These are phyloP conservation scores for Trametes cinnabarina DNA, from an alignment of 768 basidiomycete species.

Conservation along the genomic window DNA sequence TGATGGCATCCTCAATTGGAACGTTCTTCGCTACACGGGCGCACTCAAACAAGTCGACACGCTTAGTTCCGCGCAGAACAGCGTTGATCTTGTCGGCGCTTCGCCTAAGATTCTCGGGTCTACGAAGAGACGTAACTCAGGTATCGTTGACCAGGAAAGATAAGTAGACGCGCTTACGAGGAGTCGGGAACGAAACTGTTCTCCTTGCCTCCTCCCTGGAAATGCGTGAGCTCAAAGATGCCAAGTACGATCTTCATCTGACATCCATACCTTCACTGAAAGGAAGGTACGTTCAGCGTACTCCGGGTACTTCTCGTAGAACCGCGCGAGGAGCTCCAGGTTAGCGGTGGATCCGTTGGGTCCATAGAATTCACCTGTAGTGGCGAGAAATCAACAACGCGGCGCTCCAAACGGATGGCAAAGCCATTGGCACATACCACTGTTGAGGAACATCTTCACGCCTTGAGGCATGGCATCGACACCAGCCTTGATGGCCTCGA, in stretches of 20 bases:
- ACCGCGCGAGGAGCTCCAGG: conserved; percentile 47
- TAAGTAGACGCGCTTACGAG: conserved; percentile 26
- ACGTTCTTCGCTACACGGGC: conserved; percentile 45
- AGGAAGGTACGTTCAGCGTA: conserved; percentile 47
- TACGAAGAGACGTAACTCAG: not conserved
- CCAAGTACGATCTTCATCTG: too few relatives aligned
- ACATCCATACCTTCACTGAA: conserved; percentile 42
- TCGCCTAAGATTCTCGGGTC: conserved; percentile 42
- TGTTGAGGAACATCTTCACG: conserved; percentile 50
- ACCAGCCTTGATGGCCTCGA: conserved; percentile 58
- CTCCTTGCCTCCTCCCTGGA: conserved; percentile 24
- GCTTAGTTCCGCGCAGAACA: conserved; percentile 49
- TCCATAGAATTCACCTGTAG: conserved; percentile 56
- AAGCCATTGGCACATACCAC: conserved; percentile 37
- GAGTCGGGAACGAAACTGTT: conserved; percentile 19
- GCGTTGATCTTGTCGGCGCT: conserved; percentile 47
- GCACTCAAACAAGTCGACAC: conserved; percentile 58
- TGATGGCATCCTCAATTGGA: conserved; percentile 46
- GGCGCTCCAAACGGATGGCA: not conserved
- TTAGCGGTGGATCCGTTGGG: conserved; percentile 41
- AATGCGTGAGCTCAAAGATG: not conserved
- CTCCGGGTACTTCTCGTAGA: conserved; percentile 46
- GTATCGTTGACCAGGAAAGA: not conserved
- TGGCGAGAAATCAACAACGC: not conserved
- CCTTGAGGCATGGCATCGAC: conserved; percentile 42